These are phyloP conservation scores for Talaromyces marneffei DNA, from an alignment of 2,329 filamentous ascomycete species.

Conservation along the genomic window DNA sequence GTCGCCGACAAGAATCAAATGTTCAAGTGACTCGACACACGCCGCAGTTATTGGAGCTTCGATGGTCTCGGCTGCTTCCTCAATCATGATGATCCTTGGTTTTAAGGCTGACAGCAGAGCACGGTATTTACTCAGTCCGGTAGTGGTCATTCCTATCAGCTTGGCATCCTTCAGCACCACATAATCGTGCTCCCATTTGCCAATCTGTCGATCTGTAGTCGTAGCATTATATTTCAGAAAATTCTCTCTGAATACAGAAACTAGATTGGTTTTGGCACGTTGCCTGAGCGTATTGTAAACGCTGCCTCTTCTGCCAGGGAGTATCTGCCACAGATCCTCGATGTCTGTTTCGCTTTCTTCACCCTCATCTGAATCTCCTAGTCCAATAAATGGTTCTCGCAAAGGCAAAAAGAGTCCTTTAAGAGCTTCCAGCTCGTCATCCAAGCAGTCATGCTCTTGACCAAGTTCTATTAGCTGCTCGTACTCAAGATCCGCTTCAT, in stretches of 20 bases:
- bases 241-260: conserved; percentile 44
- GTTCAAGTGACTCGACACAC: conserved; percentile 57
- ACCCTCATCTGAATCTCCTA: background rate
- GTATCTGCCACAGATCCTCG: conserved; percentile 58
- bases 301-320: conserved; percentile 50
- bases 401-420: conserved; percentile 43
- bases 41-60: conserved; percentile 53
- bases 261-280: conserved; percentile 46
- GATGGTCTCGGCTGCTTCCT: conserved; percentile 72
- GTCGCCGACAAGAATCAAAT: conserved; percentile 68
- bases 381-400: conserved; percentile 36
- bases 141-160: conserved; percentile 67
- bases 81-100: conserved; percentile 65
- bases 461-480: conserved; percentile 58
- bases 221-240: conserved; percentile 47
- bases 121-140: conserved; percentile 74
- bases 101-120: conserved; percentile 60
- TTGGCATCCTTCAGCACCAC: conserved; percentile 56
- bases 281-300: conserved; percentile 63
- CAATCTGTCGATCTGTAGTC: conserved; percentile 51
- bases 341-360: conserved; percentile 26
- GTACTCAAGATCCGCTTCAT: conserved; percentile 57
- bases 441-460: conserved; percentile 45
- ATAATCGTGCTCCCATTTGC: conserved; percentile 55
- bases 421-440: conserved; percentile 54